Evolutionary conservation across 768 basidiomycete genomes (phyloP).

Genomic region (Mycena chlorophos): DNA sequence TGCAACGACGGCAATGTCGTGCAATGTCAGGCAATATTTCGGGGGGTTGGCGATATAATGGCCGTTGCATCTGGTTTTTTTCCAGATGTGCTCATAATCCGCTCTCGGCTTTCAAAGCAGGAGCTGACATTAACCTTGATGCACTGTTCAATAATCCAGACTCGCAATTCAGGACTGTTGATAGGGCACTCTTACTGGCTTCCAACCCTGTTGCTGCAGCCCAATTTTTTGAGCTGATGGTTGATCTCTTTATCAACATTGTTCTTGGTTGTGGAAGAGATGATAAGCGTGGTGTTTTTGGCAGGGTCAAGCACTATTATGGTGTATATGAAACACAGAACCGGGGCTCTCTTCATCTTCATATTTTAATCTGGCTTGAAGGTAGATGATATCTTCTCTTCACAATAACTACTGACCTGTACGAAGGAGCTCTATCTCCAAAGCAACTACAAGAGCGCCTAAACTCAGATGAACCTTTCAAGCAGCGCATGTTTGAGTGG

Average conservation of each 20-base stretch:
- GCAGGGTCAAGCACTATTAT: slow-evolving; percentile 26
- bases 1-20: too few relatives aligned
- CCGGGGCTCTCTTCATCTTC: slow-evolving; percentile 31
- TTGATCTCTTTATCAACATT: slow-evolving; percentile 24
- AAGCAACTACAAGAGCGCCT: slow-evolving; percentile 10
- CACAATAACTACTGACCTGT: neutral
- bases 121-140: slow-evolving; percentile 24
- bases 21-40: too few relatives aligned
- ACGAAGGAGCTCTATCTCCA: slow-evolving; percentile 16
- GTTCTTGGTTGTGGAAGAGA: slow-evolving; percentile 25
- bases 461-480: slow-evolving; percentile 7
- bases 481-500: neutral
- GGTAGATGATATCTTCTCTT: neutral
- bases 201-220: slow-evolving; percentile 35
- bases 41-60: too few relatives aligned
- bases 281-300: slow-evolving; percentile 28
- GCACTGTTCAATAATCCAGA: slow-evolving; percentile 10
- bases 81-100: slow-evolving; percentile 23
- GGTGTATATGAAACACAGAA: slow-evolving; percentile 33
- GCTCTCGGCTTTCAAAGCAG: slow-evolving; percentile 12
- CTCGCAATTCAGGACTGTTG: slow-evolving; percentile 10
- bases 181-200: slow-evolving; percentile 21
- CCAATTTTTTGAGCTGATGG: slow-evolving; percentile 34
- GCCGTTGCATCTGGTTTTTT: too few relatives aligned
- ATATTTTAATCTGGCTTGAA: slow-evolving; percentile 6